Conservation (phyloP, 768 basidiomycete genomes). For the Boletellus emodensis region DNA sequence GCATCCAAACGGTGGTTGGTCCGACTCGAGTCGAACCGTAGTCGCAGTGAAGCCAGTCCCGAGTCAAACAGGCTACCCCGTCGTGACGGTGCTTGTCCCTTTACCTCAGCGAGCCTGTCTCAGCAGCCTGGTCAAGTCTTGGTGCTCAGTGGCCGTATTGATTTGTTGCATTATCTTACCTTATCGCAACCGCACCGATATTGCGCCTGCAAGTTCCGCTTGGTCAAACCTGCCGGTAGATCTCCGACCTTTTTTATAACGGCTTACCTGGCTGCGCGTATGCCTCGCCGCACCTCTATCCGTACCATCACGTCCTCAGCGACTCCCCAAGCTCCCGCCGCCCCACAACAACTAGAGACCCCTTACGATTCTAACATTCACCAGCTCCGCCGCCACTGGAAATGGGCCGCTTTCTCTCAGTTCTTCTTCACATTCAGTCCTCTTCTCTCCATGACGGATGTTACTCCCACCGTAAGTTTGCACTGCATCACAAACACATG, state of each 20-base stretch:
- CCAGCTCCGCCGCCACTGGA: slow-evolving; percentile 75
- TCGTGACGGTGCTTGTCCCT: slow-evolving; percentile 1
- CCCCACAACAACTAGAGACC: slow-evolving; percentile 25
- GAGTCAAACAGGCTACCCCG: neutral
- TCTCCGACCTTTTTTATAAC: slow-evolving; percentile 38
- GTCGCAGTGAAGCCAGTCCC: slow-evolving; percentile 1
- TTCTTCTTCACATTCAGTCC: slow-evolving; percentile 84
- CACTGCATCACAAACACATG: neutral
- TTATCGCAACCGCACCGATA: slow-evolving; percentile 18
- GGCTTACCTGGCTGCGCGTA: slow-evolving; percentile 36
- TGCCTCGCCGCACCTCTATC: slow-evolving; percentile 56
- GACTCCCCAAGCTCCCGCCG: slow-evolving; percentile 28
- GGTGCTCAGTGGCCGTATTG: slow-evolving; percentile 7
- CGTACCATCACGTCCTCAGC: slow-evolving; percentile 33
- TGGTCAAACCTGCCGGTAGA: slow-evolving; percentile 27
- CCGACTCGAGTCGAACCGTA: slow-evolving; percentile 5
- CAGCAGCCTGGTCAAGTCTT: slow-evolving; percentile 11
- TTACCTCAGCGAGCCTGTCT: slow-evolving; percentile 12
- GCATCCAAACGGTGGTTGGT: slow-evolving; percentile 1
- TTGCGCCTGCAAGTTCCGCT: slow-evolving; percentile 19
- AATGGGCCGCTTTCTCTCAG: slow-evolving; percentile 90
- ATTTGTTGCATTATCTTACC: slow-evolving; percentile 21
- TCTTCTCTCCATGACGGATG: slow-evolving; percentile 67
- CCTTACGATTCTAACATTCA: slow-evolving; percentile 39
- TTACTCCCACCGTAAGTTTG: slow-evolving; percentile 57